Percentiles rank a stretch among this genome's conserved stretches.
Evolutionary conservation across 2,329 filamentous ascomycete species (phyloP).

Genomic region (Dactylellina cionopaga): DNA sequence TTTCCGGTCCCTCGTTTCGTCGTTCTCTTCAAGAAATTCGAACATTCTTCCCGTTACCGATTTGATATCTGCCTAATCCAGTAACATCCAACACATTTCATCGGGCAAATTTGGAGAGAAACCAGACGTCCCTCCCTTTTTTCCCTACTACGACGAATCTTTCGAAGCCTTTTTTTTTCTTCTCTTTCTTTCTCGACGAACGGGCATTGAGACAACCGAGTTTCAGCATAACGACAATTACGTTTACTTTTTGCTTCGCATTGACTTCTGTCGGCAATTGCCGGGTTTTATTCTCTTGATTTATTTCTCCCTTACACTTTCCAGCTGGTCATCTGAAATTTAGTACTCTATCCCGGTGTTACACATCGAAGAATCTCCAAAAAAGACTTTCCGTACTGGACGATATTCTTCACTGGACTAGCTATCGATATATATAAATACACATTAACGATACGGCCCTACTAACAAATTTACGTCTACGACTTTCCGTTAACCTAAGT

Average conservation of each 20-base stretch:
- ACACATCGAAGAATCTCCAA: too few relatives aligned
- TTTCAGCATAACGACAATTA: conserved; percentile 44
- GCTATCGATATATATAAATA: too few relatives aligned
- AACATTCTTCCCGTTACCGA: conserved; percentile 45
- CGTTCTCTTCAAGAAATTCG: conserved; percentile 15
- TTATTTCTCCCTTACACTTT: conserved; percentile 2
- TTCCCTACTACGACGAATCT: neutral
- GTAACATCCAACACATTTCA: conserved; percentile 53
- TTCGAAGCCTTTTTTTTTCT: conserved; percentile 10
- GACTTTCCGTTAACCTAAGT: too few relatives aligned
- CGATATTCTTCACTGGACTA: too few relatives aligned
- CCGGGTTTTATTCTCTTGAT: neutral
- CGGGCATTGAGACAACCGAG: conserved; percentile 43
- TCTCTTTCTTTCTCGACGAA: conserved; percentile 1
- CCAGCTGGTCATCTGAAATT: too few relatives aligned
- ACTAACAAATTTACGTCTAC: too few relatives aligned
- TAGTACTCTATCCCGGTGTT: too few relatives aligned
- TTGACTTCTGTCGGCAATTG: conserved; percentile 5
- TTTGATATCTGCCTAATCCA: conserved; percentile 50
- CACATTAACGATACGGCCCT: too few relatives aligned
- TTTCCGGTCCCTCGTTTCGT: conserved; percentile 31
- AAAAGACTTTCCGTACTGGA: too few relatives aligned
- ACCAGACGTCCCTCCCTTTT: conserved; percentile 22
- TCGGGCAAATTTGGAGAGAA: conserved; percentile 22
- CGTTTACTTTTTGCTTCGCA: conserved; percentile 3